A percentile compares a stretch with the other conserved stretches of the same genome.
Evolutionary conservation across 768 basidiomycete genomes (phyloP).

Genomic region (Leccinellum albellum): DNA sequence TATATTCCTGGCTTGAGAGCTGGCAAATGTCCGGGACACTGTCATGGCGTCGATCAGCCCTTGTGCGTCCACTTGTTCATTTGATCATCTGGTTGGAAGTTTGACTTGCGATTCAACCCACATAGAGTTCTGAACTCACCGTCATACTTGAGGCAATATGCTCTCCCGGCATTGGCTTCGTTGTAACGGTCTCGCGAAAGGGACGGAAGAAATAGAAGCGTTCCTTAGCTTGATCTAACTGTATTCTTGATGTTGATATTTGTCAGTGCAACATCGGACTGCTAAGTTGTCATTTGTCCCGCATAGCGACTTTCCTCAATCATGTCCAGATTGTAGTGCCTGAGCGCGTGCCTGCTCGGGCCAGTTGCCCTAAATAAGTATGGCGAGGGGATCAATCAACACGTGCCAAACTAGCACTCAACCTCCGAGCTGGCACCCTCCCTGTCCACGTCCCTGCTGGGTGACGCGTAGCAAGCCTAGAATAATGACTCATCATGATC

Average conservation of each 20-base stretch:
- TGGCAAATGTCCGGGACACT: not conserved
- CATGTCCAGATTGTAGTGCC: not conserved
- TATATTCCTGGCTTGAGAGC: slow-evolving; percentile 2
- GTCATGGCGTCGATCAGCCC: slow-evolving; percentile 6
- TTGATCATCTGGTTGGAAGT: not conserved
- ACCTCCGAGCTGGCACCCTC: not conserved
- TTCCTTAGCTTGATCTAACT: slow-evolving; percentile 6
- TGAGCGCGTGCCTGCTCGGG: not conserved
- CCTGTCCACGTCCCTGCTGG: not conserved
- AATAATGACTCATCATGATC: not conserved
- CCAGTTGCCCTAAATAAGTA: not conserved
- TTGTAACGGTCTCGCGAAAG: not conserved
- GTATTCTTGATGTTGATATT: slow-evolving; percentile 8
- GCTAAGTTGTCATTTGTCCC: slow-evolving; percentile 9
- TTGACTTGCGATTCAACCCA: not conserved
- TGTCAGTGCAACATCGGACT: slow-evolving; percentile 2
- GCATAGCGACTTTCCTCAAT: slow-evolving; percentile 1
- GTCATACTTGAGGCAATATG: not conserved
- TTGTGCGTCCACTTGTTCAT: slow-evolving; percentile 15
- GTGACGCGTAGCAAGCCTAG: not conserved
- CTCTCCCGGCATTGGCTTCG: not conserved
- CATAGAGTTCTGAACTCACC: slow-evolving; percentile 2
- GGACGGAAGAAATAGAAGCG: slow-evolving; percentile 5
- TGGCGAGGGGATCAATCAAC: not conserved
- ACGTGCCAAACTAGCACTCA: not conserved